A percentile compares a stretch with the other conserved stretches of the same genome.
Evolutionary conservation across 164 flowering plant genomes (phyloP).

Genomic region (Warburgia ugandensis): DNA sequence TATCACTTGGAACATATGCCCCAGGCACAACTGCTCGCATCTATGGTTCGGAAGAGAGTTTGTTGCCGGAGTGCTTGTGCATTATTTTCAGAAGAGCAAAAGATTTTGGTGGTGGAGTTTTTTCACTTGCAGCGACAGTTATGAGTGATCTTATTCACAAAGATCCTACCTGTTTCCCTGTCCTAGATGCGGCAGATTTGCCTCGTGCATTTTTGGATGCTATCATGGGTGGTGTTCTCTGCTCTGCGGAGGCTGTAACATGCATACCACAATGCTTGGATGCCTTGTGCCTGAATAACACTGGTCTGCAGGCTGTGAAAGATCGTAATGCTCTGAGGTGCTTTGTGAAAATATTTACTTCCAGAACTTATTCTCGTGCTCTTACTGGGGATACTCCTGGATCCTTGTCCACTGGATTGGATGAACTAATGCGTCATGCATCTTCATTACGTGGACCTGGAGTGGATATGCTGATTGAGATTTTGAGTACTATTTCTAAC

Average conservation of each 20-base stretch:
- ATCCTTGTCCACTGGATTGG: constrained; percentile 72
- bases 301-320: constrained; percentile 84
- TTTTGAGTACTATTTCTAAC: constrained; percentile 47
- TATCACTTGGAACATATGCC: constrained; percentile 90
- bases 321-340: constrained; percentile 81
- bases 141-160: constrained; percentile 96
- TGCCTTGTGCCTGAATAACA: constrained; percentile 80
- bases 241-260: constrained; percentile 78
- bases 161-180: constrained; percentile 78
- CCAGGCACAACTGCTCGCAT: constrained; percentile 64
- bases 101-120: constrained; percentile 95
- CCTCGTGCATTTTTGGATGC: constrained; percentile 86
- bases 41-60: constrained; percentile 70
- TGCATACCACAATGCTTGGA: constrained; percentile 93
- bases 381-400: constrained; percentile 68
- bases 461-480: constrained; percentile 79
- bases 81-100: constrained; percentile 71
- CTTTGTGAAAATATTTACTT: constrained; percentile 84
- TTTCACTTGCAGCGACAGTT: constrained; percentile 85
- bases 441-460: constrained; percentile 72
- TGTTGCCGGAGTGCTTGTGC: constrained; percentile 70
- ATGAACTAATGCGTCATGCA: constrained; percentile 91
- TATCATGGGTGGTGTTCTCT: constrained; percentile 69
- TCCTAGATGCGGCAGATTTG: constrained; percentile 73
- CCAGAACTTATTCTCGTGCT: constrained; percentile 59